Percentiles rank a stretch among this genome's conserved stretches.
Conservation (phyloP, 202 grass and related monocot genomes). For the Panicum hallii region DNA sequence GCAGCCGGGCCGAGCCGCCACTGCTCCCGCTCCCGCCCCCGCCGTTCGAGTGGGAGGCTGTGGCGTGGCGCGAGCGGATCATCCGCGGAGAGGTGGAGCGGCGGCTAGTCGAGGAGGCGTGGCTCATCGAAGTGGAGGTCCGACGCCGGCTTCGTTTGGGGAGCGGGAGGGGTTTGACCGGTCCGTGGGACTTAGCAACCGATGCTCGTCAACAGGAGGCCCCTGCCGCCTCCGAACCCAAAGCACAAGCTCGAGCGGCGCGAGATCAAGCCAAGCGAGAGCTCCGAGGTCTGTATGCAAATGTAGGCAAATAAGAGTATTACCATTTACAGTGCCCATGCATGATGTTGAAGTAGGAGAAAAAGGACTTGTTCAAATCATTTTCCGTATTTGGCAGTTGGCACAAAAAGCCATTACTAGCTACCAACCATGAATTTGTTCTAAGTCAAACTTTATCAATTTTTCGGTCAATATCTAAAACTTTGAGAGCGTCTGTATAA, state of each 20-base stretch:
- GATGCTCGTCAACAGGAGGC: background rate
- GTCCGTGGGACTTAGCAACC: background rate
- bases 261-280: conserved; percentile 16
- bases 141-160: background rate
- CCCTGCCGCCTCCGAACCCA: conserved; percentile 5
- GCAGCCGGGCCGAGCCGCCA: conserved; percentile 21
- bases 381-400: background rate
- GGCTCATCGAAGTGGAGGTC: conserved; percentile 51
- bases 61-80: conserved; percentile 41
- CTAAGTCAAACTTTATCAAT: background rate
- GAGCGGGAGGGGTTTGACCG: background rate
- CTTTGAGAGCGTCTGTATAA: background rate
- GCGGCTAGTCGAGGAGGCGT: conserved; percentile 44
- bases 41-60: conserved; percentile 44
- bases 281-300: conserved; percentile 19
- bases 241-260: conserved; percentile 35
- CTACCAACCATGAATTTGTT: background rate
- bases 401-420: background rate
- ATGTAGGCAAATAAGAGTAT: background rate
- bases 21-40: background rate
- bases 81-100: conserved; percentile 54
- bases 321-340: background rate
- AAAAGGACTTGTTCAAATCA: background rate
- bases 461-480: background rate
- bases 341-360: background rate